phyloP scores from a whole-genome alignment of 2,329 filamentous ascomycete genomes.

The Camptophora hylomeconis region DNA sequence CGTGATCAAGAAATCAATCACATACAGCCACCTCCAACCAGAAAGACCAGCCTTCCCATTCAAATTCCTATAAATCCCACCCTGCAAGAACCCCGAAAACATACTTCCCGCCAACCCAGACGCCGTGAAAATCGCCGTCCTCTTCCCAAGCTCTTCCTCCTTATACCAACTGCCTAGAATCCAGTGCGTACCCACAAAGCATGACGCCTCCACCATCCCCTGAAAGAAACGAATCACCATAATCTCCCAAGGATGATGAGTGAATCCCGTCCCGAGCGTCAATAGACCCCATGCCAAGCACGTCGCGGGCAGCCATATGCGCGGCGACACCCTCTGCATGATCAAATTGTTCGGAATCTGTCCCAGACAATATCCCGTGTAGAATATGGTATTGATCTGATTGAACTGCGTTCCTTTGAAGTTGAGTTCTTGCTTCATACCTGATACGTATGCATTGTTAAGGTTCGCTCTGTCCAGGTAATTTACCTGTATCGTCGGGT shows the following conservation, averaged over 20 bases:
- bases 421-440: conserved; percentile 23
- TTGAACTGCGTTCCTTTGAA: conserved; percentile 22
- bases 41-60: conserved; percentile 36
- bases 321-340: conserved; percentile 20
- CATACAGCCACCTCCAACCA: conserved; percentile 30
- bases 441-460: conserved; percentile 35
- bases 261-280: conserved; percentile 18
- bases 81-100: conserved; percentile 9
- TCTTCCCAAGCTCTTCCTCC: conserved; percentile 24
- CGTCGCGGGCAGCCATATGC: conserved; percentile 21
- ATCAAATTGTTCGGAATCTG: conserved; percentile 23
- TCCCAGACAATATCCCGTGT: conserved; percentile 13
- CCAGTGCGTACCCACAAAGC: conserved; percentile 21
- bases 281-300: conserved; percentile 21
- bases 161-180: conserved; percentile 19
- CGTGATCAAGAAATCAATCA: conserved; percentile 29
- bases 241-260: conserved; percentile 7
- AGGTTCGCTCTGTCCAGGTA: conserved; percentile 35
- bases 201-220: conserved; percentile 10
- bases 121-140: conserved; percentile 24
- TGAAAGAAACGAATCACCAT: conserved; percentile 15
- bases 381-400: conserved; percentile 18
- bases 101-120: conserved; percentile 19
- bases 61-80: conserved; percentile 26
- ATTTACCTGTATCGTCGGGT: too few relatives aligned